These are phyloP conservation scores for Nemania sp. DNA, from an alignment of 2,329 filamentous ascomycete genomes.

Conservation along the genomic window DNA sequence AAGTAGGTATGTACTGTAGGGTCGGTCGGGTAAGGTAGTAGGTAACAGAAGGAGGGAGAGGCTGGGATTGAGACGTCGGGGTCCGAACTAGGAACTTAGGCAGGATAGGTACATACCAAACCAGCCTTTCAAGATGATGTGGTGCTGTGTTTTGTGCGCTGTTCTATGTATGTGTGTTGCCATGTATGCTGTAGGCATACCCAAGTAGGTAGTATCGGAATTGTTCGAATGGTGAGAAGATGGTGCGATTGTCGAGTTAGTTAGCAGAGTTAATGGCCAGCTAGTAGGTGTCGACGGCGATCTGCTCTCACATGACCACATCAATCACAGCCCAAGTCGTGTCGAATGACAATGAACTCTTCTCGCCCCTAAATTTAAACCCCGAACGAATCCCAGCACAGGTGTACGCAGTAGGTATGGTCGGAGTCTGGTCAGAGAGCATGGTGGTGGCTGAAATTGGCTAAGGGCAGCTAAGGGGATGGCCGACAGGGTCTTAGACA, in stretches of 20 bases:
- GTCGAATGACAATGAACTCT: conserved; percentile 10
- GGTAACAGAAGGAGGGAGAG: too few species aligned
- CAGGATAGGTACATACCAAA: neutral
- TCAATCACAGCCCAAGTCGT: conserved; percentile 7
- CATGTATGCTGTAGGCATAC: neutral
- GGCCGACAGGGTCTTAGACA: neutral
- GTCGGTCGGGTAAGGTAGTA: conserved; percentile 3
- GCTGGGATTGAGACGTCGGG: conserved; percentile 31
- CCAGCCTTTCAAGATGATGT: neutral
- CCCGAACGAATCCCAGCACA: conserved; percentile 1
- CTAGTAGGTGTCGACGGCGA: conserved; percentile 10
- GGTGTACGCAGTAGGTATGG: neutral
- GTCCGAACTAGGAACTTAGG: conserved; percentile 15
- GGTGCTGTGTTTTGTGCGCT: too few species aligned
- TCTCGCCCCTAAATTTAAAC: neutral
- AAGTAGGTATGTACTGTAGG: neutral
- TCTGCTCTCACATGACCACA: conserved; percentile 22
- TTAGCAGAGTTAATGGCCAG: neutral
- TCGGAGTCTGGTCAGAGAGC: neutral
- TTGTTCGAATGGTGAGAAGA: conserved; percentile 9
- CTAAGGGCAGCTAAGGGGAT: neutral
- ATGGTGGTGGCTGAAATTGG: neutral
- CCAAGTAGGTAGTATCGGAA: neutral
- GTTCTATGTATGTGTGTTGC: neutral
- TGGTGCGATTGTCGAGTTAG: conserved; percentile 11